Evolutionary conservation across 495 filamentous ascomycete genomes (phyloP).

Genomic region (Lasiosphaeria miniovina): DNA sequence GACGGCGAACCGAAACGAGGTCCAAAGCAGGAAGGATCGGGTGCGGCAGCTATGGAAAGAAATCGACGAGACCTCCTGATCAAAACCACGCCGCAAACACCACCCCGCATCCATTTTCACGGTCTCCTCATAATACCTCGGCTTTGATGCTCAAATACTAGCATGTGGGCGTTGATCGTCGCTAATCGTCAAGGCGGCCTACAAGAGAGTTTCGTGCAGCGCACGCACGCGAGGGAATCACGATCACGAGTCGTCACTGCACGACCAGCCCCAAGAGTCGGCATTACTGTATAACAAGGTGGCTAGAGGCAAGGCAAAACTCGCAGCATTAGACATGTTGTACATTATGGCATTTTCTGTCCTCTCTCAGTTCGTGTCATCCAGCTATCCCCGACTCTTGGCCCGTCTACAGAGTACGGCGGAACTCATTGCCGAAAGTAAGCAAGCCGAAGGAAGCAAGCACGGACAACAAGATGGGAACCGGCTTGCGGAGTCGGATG

Average conservation of each 20-base stretch:
- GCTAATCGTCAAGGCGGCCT: too few species aligned
- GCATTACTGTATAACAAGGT: neutral
- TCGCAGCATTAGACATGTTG: slow-evolving; percentile 1
- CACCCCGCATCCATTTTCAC: neutral
- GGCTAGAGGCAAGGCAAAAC: neutral
- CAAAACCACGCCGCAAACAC: neutral
- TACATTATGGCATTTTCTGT: slow-evolving; percentile 20
- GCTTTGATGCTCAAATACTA: too few species aligned
- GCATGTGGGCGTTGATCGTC: neutral
- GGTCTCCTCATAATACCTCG: neutral
- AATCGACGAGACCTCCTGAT: slow-evolving; percentile 70
- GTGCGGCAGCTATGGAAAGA: slow-evolving; percentile 77
- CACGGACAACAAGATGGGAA: slow-evolving; percentile 70
- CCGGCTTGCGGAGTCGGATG: slow-evolving; percentile 70
- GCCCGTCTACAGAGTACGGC: slow-evolving; percentile 29
- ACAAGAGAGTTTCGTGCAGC: too few species aligned
- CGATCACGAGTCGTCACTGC: neutral
- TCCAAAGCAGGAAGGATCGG: slow-evolving; percentile 62
- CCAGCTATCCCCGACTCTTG: slow-evolving; percentile 3
- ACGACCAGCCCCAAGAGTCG: neutral
- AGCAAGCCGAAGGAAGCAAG: slow-evolving; percentile 57
- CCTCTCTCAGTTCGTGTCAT: neutral
- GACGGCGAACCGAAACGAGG: slow-evolving; percentile 68
- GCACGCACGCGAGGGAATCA: neutral
- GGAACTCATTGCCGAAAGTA: slow-evolving; percentile 58